Evolutionary conservation across 139 green algal species (phyloP).

Genomic region (Chlamydomonas sphaeroides): DNA sequence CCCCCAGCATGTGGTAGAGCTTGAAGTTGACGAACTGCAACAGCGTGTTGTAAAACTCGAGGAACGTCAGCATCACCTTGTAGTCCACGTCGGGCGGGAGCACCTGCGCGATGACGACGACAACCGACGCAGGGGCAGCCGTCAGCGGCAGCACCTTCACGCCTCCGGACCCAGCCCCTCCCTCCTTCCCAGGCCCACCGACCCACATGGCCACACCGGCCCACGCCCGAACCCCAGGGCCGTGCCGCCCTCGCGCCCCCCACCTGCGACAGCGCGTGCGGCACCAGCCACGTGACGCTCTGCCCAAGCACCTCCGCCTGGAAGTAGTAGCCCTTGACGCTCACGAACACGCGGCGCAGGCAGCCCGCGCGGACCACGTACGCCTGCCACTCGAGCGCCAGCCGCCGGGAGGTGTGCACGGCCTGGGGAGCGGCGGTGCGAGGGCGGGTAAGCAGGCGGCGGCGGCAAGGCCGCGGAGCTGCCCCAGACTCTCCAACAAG

Average conservation of each 20-base stretch:
- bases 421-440: conserved; percentile 19
- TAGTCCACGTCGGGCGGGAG: conserved; percentile 97
- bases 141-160: too few species aligned
- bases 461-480: not conserved
- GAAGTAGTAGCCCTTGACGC: conserved; percentile 98
- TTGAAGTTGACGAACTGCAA: conserved; percentile 97
- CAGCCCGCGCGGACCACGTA: conserved; percentile 86
- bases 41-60: conserved; percentile 97
- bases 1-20: conserved; percentile 91
- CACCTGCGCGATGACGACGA: too few species aligned
- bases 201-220: too few species aligned
- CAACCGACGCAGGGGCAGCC: too few species aligned
- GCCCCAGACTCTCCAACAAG: too few species aligned
- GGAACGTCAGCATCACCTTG: conserved; percentile 98
- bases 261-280: conserved; percentile 85
- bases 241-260: too few species aligned
- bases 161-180: too few species aligned
- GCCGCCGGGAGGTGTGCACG: conserved; percentile 58
- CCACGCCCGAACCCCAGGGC: not conserved
- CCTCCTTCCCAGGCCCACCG: too few species aligned
- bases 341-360: conserved; percentile 94
- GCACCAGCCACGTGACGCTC: conserved; percentile 95
- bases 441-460: not conserved
- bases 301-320: conserved; percentile 95
- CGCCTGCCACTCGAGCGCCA: conserved; percentile 95